These are phyloP conservation scores for Limnanthes douglasii DNA, from an alignment of 345 rosid genomes.

Conservation along the genomic window DNA sequence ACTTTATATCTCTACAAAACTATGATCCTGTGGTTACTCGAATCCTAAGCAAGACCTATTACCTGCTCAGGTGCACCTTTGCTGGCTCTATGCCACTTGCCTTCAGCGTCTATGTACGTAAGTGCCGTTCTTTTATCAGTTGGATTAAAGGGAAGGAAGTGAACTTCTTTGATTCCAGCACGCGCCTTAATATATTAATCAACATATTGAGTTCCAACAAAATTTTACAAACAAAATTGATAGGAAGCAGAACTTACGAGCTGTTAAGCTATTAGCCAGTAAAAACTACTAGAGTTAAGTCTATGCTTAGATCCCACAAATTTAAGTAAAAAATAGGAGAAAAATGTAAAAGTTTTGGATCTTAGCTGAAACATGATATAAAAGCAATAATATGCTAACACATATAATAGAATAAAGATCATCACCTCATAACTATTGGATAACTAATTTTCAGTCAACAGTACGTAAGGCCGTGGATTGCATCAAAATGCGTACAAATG, in stretches of 20 bases:
- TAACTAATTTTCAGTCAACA: no score
- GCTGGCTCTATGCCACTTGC: slow-evolving; percentile 78
- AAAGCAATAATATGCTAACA: no score
- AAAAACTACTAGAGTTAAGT: not conserved
- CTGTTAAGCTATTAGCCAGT: not conserved
- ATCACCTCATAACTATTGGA: no score
- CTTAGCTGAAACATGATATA: not conserved
- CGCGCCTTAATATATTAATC: slow-evolving; percentile 43
- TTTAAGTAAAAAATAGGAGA: no score
- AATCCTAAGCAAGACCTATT: not conserved
- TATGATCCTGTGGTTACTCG: not conserved
- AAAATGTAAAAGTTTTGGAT: not conserved
- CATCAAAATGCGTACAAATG: no score
- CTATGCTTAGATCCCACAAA: no score
- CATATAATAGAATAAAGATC: no score
- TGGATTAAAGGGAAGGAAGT: slow-evolving; percentile 91
- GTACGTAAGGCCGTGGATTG: no score
- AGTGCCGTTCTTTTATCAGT: slow-evolving; percentile 91
- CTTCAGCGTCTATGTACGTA: slow-evolving; percentile 48
- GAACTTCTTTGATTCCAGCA: slow-evolving; percentile 69
- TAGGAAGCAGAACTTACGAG: not conserved
- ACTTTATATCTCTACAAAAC: not conserved
- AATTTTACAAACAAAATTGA: not conserved
- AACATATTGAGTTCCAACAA: not conserved
- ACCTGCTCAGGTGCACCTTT: slow-evolving; percentile 99